Evolutionary conservation across 2,329 filamentous ascomycete species (phyloP).

Genomic region (Canariomyces notabilis): DNA sequence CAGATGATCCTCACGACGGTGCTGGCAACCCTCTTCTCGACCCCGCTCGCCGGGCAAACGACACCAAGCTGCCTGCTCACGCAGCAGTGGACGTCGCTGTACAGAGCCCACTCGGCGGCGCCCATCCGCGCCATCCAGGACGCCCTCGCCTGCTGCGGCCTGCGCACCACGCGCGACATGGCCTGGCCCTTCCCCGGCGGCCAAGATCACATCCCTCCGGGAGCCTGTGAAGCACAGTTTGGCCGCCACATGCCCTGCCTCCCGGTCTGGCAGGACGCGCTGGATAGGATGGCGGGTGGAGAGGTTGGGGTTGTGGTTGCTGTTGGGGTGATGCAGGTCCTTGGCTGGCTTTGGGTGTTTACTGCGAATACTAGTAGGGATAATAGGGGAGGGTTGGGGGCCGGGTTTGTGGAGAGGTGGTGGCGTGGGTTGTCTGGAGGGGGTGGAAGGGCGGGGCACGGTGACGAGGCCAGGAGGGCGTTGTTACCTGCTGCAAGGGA

Average conservation of each 20-base stretch:
- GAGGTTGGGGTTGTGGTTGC: slow-evolving; percentile 13
- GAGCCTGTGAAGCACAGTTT: slow-evolving; percentile 9
- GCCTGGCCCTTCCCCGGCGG: slow-evolving; percentile 54
- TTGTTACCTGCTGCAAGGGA: slow-evolving; percentile 5
- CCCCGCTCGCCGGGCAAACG: slow-evolving; percentile 33
- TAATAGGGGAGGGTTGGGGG: neutral
- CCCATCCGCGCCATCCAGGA: slow-evolving; percentile 60
- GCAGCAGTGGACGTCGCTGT: slow-evolving; percentile 52
- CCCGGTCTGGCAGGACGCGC: slow-evolving; percentile 9
- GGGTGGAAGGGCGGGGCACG: neutral
- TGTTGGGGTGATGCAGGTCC: slow-evolving; percentile 15
- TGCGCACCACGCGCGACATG: slow-evolving; percentile 52
- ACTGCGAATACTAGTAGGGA: neutral
- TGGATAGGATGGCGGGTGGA: slow-evolving; percentile 3
- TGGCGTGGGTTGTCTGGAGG: neutral
- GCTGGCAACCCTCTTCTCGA: slow-evolving; percentile 40
- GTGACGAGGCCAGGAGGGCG: neutral
- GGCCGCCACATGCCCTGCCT: slow-evolving; percentile 9
- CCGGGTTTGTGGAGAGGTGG: neutral
- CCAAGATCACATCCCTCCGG: neutral
- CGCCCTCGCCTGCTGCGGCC: slow-evolving; percentile 60
- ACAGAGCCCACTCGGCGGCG: slow-evolving; percentile 41
- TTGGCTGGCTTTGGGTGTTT: slow-evolving; percentile 1
- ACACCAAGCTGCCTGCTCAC: slow-evolving; percentile 49
- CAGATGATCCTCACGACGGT: slow-evolving; percentile 32